phyloP scores from a whole-genome alignment of 2,329 filamentous ascomycete species.

The Cercospora beticola region DNA sequence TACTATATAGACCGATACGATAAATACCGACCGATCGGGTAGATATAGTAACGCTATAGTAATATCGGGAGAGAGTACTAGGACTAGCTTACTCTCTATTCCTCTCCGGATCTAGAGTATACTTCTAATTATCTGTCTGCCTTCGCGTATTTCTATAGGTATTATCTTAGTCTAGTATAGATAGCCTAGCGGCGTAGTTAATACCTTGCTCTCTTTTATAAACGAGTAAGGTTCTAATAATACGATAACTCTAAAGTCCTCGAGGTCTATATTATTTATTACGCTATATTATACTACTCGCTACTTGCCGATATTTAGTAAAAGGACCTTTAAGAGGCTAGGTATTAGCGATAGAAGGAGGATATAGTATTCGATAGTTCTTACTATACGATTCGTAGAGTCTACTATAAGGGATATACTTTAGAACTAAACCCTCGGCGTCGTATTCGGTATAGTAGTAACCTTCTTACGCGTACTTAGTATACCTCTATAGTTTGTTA shows the following conservation, averaged over 20 bases:
- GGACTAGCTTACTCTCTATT: not conserved
- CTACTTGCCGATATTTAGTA: not conserved
- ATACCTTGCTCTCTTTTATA: not conserved
- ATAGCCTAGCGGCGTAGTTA: not conserved
- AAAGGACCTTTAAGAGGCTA: not conserved
- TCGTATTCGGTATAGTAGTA: not conserved
- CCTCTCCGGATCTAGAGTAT: not conserved
- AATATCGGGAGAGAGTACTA: not conserved
- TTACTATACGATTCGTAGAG: not conserved
- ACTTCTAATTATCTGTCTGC: not conserved
- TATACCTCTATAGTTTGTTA: not conserved
- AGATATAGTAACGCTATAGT: not conserved
- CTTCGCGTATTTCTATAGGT: not conserved
- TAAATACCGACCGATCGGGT: not conserved
- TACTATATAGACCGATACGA: not conserved
- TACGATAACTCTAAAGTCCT: not conserved
- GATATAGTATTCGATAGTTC: not conserved
- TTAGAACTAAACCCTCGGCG: not conserved
- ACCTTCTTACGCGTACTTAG: not conserved
- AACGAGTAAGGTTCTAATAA: not conserved
- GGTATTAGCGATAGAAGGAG: not conserved
- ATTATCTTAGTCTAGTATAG: not conserved
- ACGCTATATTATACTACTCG: not conserved
- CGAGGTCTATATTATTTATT: not conserved
- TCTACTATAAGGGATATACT: not conserved